Evolutionary conservation across 495 filamentous ascomycete species (phyloP).

Genomic region (Penicillium manginii): DNA sequence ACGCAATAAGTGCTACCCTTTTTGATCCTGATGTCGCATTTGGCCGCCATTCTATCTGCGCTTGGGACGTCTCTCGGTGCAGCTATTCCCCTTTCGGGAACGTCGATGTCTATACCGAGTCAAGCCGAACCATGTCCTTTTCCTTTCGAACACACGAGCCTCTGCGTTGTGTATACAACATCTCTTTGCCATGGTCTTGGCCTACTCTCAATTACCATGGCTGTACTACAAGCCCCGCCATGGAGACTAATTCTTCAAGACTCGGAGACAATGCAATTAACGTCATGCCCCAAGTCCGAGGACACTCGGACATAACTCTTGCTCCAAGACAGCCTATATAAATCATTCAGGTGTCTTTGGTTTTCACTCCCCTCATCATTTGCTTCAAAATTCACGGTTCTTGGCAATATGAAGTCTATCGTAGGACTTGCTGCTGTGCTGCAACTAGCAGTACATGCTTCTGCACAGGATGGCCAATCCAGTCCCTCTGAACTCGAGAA

Average conservation of each 20-base stretch:
- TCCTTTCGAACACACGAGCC: not conserved
- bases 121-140: not conserved
- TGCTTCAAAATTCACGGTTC: not conserved
- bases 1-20: not conserved
- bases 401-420: not conserved
- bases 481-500: conserved; percentile 1
- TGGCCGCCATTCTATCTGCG: not conserved
- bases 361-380: not conserved
- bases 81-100: not conserved
- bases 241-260: not conserved
- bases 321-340: not conserved
- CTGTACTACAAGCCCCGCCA: not conserved
- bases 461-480: conserved; percentile 1
- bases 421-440: not conserved
- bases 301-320: not conserved
- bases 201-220: not conserved
- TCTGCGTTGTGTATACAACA: not conserved
- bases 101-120: not conserved
- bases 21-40: conserved; percentile 5
- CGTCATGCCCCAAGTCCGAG: not conserved
- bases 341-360: not conserved
- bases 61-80: not conserved
- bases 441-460: not conserved
- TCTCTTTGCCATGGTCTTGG: not conserved
- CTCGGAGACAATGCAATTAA: not conserved